A percentile compares a stretch with the other conserved stretches of the same genome.
phyloP scores from a whole-genome alignment of 2,329 filamentous ascomycete species.

The Diaporthe batatas region DNA sequence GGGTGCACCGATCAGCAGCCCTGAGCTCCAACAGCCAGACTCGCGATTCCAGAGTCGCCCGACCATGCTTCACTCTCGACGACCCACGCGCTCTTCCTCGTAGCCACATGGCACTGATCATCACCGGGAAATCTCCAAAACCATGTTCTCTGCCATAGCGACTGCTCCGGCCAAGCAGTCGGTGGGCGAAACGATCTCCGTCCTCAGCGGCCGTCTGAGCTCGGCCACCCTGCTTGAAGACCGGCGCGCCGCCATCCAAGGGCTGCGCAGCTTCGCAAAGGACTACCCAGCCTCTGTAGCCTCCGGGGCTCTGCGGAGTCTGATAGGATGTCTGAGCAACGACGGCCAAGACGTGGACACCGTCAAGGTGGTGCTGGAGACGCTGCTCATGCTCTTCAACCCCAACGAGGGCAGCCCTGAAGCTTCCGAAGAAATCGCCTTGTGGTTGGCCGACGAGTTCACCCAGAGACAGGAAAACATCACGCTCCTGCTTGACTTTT shows the following conservation, averaged over 20 bases:
- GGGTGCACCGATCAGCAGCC: slow-evolving; percentile 22
- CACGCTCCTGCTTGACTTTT: slow-evolving; percentile 86
- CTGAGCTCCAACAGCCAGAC: slow-evolving; percentile 1
- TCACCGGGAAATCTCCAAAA: slow-evolving; percentile 41
- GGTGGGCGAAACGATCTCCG: slow-evolving; percentile 92
- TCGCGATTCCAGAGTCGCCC: slow-evolving; percentile 1
- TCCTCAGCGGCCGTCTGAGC: slow-evolving; percentile 86
- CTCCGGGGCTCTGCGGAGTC: slow-evolving; percentile 87
- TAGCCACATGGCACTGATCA: slow-evolving; percentile 40
- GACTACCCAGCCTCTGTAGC: slow-evolving; percentile 96
- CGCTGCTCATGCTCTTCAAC: slow-evolving; percentile 90
- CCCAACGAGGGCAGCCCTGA: slow-evolving; percentile 82
- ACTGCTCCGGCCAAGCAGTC: slow-evolving; percentile 93
- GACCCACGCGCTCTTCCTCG: slow-evolving; percentile 4
- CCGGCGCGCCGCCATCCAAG: slow-evolving; percentile 90
- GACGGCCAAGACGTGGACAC: slow-evolving; percentile 97
- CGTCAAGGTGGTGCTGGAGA: slow-evolving; percentile 94
- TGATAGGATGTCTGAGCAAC: slow-evolving; percentile 87
- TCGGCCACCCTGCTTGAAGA: slow-evolving; percentile 95
- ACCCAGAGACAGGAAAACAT: slow-evolving; percentile 98
- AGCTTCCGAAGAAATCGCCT: slow-evolving; percentile 93
- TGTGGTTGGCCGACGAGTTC: slow-evolving; percentile 98
- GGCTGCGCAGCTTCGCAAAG: slow-evolving; percentile 95
- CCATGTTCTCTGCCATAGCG: slow-evolving; percentile 73
- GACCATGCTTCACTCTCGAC: slow-evolving; percentile 27